phyloP scores from a whole-genome alignment of 768 basidiomycete genomes.

The Butyriboletus loyo region DNA sequence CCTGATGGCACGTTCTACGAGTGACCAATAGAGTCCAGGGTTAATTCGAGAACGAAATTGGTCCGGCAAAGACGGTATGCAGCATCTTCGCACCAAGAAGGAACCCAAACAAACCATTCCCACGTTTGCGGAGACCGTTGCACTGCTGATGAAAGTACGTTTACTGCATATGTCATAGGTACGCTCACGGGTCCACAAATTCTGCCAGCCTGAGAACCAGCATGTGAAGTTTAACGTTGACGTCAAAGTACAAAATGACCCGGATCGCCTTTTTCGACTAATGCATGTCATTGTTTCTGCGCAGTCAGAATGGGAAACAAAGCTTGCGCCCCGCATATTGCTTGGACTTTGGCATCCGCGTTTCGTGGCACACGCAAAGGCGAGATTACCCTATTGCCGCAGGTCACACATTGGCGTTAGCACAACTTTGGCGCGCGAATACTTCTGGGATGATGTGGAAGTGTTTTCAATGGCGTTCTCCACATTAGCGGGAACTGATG shows the following conservation, averaged over 20 bases:
- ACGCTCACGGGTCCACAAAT: slow-evolving; percentile 2
- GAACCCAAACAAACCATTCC: slow-evolving; percentile 85
- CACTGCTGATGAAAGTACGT: slow-evolving; percentile 71
- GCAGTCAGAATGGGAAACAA: slow-evolving; percentile 69
- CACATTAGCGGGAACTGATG: slow-evolving; percentile 67
- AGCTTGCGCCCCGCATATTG: slow-evolving; percentile 75
- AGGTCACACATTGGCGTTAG: slow-evolving; percentile 83
- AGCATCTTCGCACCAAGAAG: slow-evolving; percentile 77
- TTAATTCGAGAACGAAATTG: slow-evolving; percentile 69
- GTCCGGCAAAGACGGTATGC: slow-evolving; percentile 67
- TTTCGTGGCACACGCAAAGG: slow-evolving; percentile 76
- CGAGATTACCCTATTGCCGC: slow-evolving; percentile 74
- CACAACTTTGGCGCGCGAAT: slow-evolving; percentile 68
- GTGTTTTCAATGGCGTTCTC: slow-evolving; percentile 84
- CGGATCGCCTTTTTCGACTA: slow-evolving; percentile 75
- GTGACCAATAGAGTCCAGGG: slow-evolving; percentile 39
- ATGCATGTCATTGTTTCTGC: slow-evolving; percentile 67
- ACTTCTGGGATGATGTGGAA: slow-evolving; percentile 86
- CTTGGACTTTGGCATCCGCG: slow-evolving; percentile 90
- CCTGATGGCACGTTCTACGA: slow-evolving; percentile 25
- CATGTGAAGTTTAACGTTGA: slow-evolving; percentile 85
- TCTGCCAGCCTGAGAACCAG: slow-evolving; percentile 61
- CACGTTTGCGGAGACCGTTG: slow-evolving; percentile 82
- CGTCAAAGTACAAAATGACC: slow-evolving; percentile 91
- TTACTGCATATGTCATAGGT: slow-evolving; percentile 5